A percentile compares a stretch with the other conserved stretches of the same genome.
Evolutionary conservation across 78 protist species (phyloP).

Genomic region (Andalucia godoyi): DNA sequence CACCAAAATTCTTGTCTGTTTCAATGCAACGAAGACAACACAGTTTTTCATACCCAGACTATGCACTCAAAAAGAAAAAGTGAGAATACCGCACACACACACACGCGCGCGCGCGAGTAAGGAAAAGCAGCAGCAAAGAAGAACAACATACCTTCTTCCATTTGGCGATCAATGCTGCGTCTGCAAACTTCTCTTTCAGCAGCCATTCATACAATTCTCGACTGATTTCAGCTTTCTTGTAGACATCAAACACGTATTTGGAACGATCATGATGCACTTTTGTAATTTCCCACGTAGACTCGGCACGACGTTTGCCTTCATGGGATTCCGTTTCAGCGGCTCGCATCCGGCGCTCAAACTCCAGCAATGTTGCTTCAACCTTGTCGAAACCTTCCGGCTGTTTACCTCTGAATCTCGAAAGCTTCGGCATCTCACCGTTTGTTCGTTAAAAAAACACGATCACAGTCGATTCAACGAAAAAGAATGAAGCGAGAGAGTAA

Average conservation of each 20-base stretch:
- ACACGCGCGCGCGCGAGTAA: no score
- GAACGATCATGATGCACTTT: slow-evolving; percentile 10
- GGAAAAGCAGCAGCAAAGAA: neutral
- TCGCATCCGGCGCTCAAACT: slow-evolving; percentile 56
- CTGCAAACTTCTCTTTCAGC: slow-evolving; percentile 59
- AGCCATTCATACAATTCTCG: slow-evolving; percentile 74
- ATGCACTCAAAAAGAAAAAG: neutral
- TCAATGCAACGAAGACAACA: slow-evolving; percentile 83
- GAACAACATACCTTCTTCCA: slow-evolving; percentile 70
- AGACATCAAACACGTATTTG: slow-evolving; percentile 29
- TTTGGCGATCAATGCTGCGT: slow-evolving; percentile 77
- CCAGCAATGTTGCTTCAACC: slow-evolving; percentile 40
- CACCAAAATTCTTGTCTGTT: slow-evolving; percentile 36
- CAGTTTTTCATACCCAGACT: slow-evolving; percentile 76
- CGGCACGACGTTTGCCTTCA: slow-evolving; percentile 69
- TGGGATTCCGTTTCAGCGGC: slow-evolving; percentile 58
- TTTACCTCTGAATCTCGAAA: no score
- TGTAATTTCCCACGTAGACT: slow-evolving; percentile 46
- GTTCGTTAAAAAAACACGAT: no score
- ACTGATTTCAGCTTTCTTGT: slow-evolving; percentile 28
- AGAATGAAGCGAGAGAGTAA: no score
- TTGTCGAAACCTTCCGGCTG: slow-evolving; percentile 69
- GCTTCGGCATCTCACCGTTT: no score
- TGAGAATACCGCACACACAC: neutral
- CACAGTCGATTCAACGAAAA: no score